These are phyloP conservation scores for Diaporthe sp. DNA, from an alignment of 2,329 filamentous ascomycete species.

Conservation along the genomic window DNA sequence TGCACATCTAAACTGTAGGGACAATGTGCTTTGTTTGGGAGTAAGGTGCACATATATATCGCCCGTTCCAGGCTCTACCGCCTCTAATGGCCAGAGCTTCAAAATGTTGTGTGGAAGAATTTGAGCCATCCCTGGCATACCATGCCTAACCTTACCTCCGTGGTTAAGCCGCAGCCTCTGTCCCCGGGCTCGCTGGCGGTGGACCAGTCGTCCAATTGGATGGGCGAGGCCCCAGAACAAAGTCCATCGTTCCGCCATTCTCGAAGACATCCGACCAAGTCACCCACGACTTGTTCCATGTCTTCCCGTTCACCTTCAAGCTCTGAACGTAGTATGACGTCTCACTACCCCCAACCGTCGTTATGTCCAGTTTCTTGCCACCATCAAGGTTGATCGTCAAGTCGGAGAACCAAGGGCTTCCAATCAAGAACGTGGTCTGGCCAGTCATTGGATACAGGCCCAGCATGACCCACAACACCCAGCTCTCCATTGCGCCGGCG, in stretches of 20 bases:
- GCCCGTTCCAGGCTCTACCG: too few species aligned
- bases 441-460: constrained; percentile 77
- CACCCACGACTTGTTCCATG: constrained; percentile 75
- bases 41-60: too few species aligned
- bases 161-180: constrained; percentile 34
- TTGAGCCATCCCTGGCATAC: too few species aligned
- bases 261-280: constrained; percentile 76
- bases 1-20: background rate
- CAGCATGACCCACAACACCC: constrained; percentile 77
- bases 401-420: constrained; percentile 72
- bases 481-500: constrained; percentile 79
- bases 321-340: constrained; percentile 73
- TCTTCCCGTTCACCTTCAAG: constrained; percentile 72
- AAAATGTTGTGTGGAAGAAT: too few species aligned
- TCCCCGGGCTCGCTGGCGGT: constrained; percentile 72
- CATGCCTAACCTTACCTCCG: constrained; percentile 7
- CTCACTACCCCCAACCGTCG: constrained; percentile 58
- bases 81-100: too few species aligned
- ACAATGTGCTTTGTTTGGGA: too few species aligned
- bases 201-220: constrained; percentile 69
- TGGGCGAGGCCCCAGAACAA: constrained; percentile 68
- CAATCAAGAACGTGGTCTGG: constrained; percentile 76
- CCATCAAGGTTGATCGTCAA: constrained; percentile 69
- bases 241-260: constrained; percentile 72
- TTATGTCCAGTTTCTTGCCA: constrained; percentile 65